Evolutionary conservation across 2,329 filamentous ascomycete genomes (phyloP).

Genomic region (Fusarium protoensiforme): DNA sequence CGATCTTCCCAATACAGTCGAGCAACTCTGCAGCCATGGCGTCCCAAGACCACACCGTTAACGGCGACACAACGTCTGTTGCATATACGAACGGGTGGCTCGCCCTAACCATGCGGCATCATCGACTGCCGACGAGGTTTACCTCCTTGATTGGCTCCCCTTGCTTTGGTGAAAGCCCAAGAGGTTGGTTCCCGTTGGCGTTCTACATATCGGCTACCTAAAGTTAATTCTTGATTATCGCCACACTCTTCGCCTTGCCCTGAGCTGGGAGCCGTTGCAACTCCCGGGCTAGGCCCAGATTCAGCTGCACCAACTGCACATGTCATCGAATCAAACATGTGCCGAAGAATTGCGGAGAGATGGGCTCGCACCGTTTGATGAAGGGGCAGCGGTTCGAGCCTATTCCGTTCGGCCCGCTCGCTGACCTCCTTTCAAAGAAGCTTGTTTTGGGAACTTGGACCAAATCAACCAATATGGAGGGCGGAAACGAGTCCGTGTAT

Average conservation of each 20-base stretch:
- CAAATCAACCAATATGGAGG: not conserved
- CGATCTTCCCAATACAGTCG: not conserved
- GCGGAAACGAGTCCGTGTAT: not conserved
- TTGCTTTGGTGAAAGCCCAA: not conserved
- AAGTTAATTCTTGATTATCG: not conserved
- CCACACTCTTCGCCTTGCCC: not conserved
- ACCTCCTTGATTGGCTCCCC: not conserved
- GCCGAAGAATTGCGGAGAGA: not conserved
- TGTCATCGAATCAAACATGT: not conserved
- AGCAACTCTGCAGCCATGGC: not conserved
- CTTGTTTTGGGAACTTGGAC: not conserved
- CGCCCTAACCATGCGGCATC: not conserved
- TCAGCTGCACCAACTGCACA: not conserved
- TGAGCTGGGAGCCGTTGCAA: not conserved
- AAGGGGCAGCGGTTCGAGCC: not conserved
- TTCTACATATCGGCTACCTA: not conserved
- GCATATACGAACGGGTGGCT: constrained; percentile 23
- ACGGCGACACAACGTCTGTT: not conserved
- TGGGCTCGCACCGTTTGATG: not conserved
- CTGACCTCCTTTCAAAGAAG: not conserved
- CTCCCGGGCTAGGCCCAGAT: not conserved
- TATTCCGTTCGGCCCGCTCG: not conserved
- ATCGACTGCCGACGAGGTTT: not conserved
- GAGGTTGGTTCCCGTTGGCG: not conserved
- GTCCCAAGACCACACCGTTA: not conserved